Conservation (phyloP, 257 asterid genomes). For the Solanum stenotomum region DNA sequence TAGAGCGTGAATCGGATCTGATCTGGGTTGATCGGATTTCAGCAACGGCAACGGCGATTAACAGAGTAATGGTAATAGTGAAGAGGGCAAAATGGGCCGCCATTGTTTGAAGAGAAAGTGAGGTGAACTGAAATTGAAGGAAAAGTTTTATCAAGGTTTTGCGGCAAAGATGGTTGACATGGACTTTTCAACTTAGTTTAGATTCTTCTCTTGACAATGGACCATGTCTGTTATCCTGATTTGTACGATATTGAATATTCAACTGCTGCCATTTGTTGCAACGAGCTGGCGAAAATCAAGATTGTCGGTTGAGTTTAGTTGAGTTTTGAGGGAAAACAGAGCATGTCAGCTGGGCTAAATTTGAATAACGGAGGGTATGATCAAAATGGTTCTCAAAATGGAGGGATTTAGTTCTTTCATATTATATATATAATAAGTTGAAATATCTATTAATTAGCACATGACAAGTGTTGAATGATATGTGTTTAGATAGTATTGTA, state of each 20-base stretch:
- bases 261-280: not conserved
- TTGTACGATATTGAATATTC: not conserved
- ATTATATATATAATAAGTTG: too few species aligned
- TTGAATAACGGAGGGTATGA: not conserved
- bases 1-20: conserved; percentile 21
- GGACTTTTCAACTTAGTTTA: not conserved
- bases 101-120: not conserved
- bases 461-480: too few species aligned
- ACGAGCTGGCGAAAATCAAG: not conserved
- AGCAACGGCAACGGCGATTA: not conserved
- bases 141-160: not conserved
- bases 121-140: not conserved
- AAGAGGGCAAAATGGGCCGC: not conserved
- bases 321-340: not conserved
- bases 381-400: not conserved
- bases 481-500: too few species aligned
- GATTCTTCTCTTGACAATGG: not conserved
- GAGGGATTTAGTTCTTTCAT: not conserved
- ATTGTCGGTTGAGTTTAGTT: not conserved
- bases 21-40: conserved; percentile 18
- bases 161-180: not conserved
- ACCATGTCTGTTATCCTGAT: not conserved
- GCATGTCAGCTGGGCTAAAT: not conserved
- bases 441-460: too few species aligned
- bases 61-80: not conserved